These are phyloP conservation scores for Hemileia vastatrix DNA, from an alignment of 1,284 basidiomycete genomes.

Conservation along the genomic window DNA sequence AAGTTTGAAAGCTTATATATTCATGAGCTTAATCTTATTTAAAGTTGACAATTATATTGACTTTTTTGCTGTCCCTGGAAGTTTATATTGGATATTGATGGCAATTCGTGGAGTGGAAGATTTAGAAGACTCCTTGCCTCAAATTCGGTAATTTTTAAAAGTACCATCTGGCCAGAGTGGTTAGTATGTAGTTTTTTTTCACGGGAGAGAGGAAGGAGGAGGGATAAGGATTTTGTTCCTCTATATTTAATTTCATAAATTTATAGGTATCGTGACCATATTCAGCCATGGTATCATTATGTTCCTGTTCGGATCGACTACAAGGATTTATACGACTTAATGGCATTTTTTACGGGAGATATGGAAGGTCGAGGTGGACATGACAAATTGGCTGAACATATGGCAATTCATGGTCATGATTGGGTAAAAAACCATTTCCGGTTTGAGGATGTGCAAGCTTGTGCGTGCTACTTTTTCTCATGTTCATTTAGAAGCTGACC, in stretches of 20 bases:
- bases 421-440: slow-evolving; percentile 49
- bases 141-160: slow-evolving; percentile 47
- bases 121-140: slow-evolving; percentile 44
- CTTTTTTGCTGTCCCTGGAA: neutral
- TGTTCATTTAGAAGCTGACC: slow-evolving; percentile 4
- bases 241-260: too few species aligned
- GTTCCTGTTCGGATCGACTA: slow-evolving; percentile 54
- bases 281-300: slow-evolving; percentile 55
- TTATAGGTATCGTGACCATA: slow-evolving; percentile 48
- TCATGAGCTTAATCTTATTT: neutral
- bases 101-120: slow-evolving; percentile 39
- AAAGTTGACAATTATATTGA: neutral
- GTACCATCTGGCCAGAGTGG: slow-evolving; percentile 49
- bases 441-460: slow-evolving; percentile 50
- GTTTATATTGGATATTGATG: slow-evolving; percentile 18
- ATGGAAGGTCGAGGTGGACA: slow-evolving; percentile 45
- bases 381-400: slow-evolving; percentile 47
- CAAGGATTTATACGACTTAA: slow-evolving; percentile 48
- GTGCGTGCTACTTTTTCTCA: slow-evolving; percentile 38
- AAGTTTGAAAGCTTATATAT: too few species aligned
- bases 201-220: too few species aligned
- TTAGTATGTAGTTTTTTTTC: too few species aligned
- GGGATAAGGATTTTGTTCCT: too few species aligned
- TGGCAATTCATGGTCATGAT: slow-evolving; percentile 45
- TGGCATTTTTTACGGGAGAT: slow-evolving; percentile 49